Percentiles rank a stretch among this genome's conserved stretches.
phyloP scores from a whole-genome alignment of 345 rosid species.

The Gossypium bickii region DNA sequence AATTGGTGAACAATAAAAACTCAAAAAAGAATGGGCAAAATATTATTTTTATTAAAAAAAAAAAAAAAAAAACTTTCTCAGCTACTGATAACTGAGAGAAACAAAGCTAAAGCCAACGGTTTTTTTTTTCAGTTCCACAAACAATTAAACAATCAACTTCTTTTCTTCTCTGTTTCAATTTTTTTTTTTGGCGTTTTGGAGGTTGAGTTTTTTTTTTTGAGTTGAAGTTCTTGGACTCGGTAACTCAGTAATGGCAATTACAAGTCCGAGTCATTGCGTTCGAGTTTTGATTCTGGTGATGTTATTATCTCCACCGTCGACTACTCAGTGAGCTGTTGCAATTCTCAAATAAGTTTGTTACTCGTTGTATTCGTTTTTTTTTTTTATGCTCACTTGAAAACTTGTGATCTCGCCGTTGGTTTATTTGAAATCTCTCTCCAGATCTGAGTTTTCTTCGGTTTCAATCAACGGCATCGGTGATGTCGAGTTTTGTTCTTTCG shows the following conservation, averaged over 20 bases:
- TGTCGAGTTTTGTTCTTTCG: slow-evolving; percentile 47
- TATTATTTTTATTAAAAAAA: neutral
- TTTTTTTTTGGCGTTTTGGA: neutral
- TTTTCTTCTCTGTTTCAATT: neutral
- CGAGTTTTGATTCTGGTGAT: slow-evolving; percentile 31
- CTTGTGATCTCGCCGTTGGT: slow-evolving; percentile 39
- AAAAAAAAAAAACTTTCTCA: neutral
- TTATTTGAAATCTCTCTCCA: slow-evolving; percentile 26
- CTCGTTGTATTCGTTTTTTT: slow-evolving; percentile 28
- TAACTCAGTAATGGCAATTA: slow-evolving; percentile 41
- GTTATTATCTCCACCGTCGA: slow-evolving; percentile 31
- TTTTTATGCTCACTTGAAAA: slow-evolving; percentile 21
- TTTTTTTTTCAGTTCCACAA: slow-evolving; percentile 23
- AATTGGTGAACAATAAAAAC: neutral
- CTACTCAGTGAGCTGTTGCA: slow-evolving; percentile 34
- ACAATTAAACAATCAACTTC: slow-evolving; percentile 22
- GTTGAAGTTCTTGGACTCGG: slow-evolving; percentile 21
- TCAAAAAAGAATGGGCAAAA: neutral
- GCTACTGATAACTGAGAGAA: neutral
- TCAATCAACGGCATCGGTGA: slow-evolving; percentile 43
- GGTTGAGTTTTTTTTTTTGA: slow-evolving; percentile 5
- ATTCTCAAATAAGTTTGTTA: slow-evolving; percentile 13
- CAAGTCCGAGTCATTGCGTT: slow-evolving; percentile 24
- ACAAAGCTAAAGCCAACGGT: neutral
- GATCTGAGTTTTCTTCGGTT: slow-evolving; percentile 40